Conservation (phyloP, 2,329 filamentous ascomycete genomes). For the Microsporum canis region DNA sequence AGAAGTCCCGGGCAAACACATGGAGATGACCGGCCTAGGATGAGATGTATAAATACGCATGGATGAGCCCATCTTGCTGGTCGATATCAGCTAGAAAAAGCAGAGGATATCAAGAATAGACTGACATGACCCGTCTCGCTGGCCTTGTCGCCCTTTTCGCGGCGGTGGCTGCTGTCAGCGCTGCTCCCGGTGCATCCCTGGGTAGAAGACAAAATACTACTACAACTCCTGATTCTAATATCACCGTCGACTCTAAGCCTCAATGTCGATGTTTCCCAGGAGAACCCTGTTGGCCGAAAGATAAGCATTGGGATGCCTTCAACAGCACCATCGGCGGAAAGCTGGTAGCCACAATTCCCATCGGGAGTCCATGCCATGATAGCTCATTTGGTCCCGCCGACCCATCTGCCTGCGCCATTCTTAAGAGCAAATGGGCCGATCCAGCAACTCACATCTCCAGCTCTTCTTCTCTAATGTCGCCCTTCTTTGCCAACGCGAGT, state of each 20-base stretch:
- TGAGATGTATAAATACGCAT: background rate
- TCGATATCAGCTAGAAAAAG: too few relatives aligned
- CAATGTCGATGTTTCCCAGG: slow-evolving; percentile 36
- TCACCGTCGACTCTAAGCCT: too few relatives aligned
- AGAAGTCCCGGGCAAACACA: background rate
- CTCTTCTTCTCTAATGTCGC: background rate
- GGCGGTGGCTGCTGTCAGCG: background rate
- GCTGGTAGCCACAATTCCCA: slow-evolving; percentile 42
- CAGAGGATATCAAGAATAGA: too few relatives aligned
- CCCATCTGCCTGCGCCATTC: slow-evolving; percentile 30
- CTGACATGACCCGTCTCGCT: background rate
- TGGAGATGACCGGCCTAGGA: background rate
- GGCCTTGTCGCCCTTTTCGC: background rate
- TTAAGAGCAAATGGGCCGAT: slow-evolving; percentile 36
- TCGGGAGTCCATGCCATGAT: slow-evolving; percentile 44
- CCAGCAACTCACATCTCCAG: slow-evolving; percentile 31
- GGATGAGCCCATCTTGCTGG: too few relatives aligned
- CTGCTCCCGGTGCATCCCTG: background rate
- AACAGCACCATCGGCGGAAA: slow-evolving; percentile 42
- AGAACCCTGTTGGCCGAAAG: slow-evolving; percentile 44
- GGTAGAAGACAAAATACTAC: background rate
- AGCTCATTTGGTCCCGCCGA: slow-evolving; percentile 37
- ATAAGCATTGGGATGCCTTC: slow-evolving; percentile 37
- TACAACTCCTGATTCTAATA: background rate
- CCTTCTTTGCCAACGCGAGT: background rate